phyloP scores from a whole-genome alignment of 2,329 filamentous ascomycete genomes.

The Beauveria australis region DNA sequence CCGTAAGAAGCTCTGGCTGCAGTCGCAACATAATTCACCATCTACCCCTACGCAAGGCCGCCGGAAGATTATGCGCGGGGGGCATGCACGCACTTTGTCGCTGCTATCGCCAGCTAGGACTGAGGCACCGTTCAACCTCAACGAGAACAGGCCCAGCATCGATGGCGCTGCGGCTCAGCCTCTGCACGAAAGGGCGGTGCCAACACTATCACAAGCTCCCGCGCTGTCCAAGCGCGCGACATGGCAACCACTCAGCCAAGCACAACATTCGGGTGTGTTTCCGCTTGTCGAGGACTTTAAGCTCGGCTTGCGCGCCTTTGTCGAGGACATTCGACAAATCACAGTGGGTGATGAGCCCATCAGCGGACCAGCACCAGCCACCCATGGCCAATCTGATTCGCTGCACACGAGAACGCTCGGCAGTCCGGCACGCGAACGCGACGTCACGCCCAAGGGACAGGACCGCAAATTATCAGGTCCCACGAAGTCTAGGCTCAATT shows the following conservation, averaged over 20 bases:
- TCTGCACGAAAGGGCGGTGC: slow-evolving; percentile 19
- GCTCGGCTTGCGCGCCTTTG: slow-evolving; percentile 85
- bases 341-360: slow-evolving; percentile 91
- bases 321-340: slow-evolving; percentile 90
- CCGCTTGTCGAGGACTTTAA: slow-evolving; percentile 86
- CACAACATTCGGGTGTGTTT: slow-evolving; percentile 44
- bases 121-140: slow-evolving; percentile 33
- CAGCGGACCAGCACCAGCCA: slow-evolving; percentile 34
- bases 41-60: slow-evolving; percentile 32
- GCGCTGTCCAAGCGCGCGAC: slow-evolving; percentile 48
- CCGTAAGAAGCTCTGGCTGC: slow-evolving; percentile 60
- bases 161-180: background rate
- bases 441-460: slow-evolving; percentile 16
- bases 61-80: slow-evolving; percentile 61
- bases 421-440: slow-evolving; percentile 15
- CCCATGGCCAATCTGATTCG: slow-evolving; percentile 19
- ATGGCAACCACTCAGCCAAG: slow-evolving; percentile 47
- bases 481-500: slow-evolving; percentile 33
- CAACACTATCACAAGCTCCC: slow-evolving; percentile 24
- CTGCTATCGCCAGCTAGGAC: slow-evolving; percentile 64
- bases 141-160: slow-evolving; percentile 25
- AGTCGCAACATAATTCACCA: slow-evolving; percentile 28
- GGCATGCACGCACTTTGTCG: slow-evolving; percentile 61
- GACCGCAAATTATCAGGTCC: slow-evolving; percentile 41
- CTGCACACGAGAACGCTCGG: background rate